phyloP scores from a whole-genome alignment of 306 rosid genomes.

The Mimosa pudica region DNA sequence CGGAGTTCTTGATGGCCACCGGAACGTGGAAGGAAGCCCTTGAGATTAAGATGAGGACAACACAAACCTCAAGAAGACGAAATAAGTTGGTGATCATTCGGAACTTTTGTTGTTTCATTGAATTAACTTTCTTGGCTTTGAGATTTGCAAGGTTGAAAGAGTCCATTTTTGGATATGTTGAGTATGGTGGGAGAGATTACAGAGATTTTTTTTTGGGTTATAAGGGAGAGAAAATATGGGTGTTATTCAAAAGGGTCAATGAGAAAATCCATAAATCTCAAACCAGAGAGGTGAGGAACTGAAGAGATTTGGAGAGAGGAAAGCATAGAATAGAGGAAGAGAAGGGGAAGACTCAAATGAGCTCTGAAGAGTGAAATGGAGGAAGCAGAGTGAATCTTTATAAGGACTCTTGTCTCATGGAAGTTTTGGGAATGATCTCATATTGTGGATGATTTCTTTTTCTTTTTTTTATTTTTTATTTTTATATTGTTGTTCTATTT shows the following conservation, averaged over 20 bases:
- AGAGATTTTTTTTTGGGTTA: background rate
- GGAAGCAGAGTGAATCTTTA: background rate
- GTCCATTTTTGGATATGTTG: slow-evolving; percentile 45
- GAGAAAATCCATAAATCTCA: slow-evolving; percentile 36
- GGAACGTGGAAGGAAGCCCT: slow-evolving; percentile 60
- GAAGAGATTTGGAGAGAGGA: slow-evolving; percentile 39
- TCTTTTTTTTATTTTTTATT: background rate
- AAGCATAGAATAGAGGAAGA: slow-evolving; percentile 53
- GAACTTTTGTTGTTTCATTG: slow-evolving; percentile 52
- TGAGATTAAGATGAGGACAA: slow-evolving; percentile 59
- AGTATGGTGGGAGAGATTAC: background rate
- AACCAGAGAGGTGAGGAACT: slow-evolving; percentile 33
- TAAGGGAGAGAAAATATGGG: background rate
- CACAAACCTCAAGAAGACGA: slow-evolving; percentile 61
- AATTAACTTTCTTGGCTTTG: slow-evolving; percentile 70
- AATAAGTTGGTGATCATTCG: slow-evolving; percentile 53
- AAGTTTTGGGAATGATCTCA: background rate
- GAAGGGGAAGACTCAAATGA: slow-evolving; percentile 20
- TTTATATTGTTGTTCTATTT: no score
- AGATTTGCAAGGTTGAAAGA: slow-evolving; percentile 60
- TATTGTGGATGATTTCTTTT: background rate
- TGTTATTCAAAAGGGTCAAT: slow-evolving; percentile 49
- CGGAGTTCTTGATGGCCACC: slow-evolving; percentile 55
- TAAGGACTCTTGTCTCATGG: background rate
- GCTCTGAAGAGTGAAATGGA: background rate